Evolutionary conservation across 2,329 filamentous ascomycete species (phyloP).

Genomic region (Epichloe festucae): DNA sequence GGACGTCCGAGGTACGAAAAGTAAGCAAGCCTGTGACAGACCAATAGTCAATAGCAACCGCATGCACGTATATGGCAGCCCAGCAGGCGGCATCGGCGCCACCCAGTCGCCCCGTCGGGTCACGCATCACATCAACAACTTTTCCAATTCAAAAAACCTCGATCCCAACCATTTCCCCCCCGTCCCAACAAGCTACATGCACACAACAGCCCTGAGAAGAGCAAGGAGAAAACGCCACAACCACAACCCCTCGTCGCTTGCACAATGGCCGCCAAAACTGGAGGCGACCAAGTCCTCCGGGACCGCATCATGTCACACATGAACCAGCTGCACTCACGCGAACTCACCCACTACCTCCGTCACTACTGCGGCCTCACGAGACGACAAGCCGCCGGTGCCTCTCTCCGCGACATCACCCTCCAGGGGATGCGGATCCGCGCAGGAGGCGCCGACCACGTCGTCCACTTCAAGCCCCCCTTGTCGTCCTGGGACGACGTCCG

Average conservation of each 20-base stretch:
- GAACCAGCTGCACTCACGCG: constrained; percentile 69
- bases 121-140: not conserved
- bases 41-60: too few species aligned
- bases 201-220: too few species aligned
- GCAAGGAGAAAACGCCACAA: too few species aligned
- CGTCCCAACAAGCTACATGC: too few species aligned
- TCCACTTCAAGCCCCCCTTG: constrained; percentile 63
- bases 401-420: constrained; percentile 53
- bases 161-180: too few species aligned
- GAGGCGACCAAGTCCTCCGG: constrained; percentile 18
- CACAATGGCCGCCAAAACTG: constrained; percentile 9
- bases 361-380: constrained; percentile 51
- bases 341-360: constrained; percentile 65
- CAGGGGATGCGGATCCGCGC: constrained; percentile 47
- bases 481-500: constrained; percentile 54
- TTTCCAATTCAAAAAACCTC: not conserved
- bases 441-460: constrained; percentile 30
- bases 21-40: too few species aligned
- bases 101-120: not conserved
- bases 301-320: constrained; percentile 57
- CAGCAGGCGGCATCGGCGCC: not conserved
- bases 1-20: constrained; percentile 1
- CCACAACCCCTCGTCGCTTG: not conserved
- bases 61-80: too few species aligned
- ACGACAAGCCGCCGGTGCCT: constrained; percentile 31